These are phyloP conservation scores for Flaveria ramosissima DNA, from an alignment of 129 eudicot genomes.

Conservation along the genomic window DNA sequence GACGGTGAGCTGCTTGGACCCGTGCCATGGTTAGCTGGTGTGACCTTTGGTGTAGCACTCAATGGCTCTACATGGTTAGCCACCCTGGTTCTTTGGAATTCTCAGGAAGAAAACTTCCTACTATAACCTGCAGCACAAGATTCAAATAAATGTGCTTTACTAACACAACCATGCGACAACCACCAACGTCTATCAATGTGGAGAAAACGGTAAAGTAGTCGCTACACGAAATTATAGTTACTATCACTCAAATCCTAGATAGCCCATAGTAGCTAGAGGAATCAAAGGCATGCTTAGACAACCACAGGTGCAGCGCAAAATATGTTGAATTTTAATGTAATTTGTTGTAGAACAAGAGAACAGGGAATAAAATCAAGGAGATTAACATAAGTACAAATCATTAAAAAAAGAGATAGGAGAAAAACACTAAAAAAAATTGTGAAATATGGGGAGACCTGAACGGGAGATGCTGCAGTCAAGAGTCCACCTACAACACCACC, in stretches of 20 bases:
- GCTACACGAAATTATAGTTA: too few relatives aligned
- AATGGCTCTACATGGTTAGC: conserved; percentile 51
- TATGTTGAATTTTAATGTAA: neutral
- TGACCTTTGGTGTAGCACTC: conserved; percentile 40
- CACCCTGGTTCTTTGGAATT: conserved; percentile 44
- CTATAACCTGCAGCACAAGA: conserved; percentile 63
- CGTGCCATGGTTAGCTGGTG: conserved; percentile 38
- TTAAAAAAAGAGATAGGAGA: neutral
- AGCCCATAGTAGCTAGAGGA: too few relatives aligned
- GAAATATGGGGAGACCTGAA: conserved; percentile 49
- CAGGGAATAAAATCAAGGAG: neutral
- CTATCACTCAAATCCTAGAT: too few relatives aligned
- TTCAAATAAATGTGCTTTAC: neutral
- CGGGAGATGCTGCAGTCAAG: conserved; percentile 62
- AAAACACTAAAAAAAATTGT: neutral
- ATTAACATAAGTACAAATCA: neutral
- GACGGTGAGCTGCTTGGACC: conserved; percentile 80
- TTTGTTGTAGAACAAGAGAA: neutral
- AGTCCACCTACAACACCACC: conserved; percentile 80
- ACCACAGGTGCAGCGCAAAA: too few relatives aligned
- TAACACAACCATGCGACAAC: too few relatives aligned
- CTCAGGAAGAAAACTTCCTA: conserved; percentile 76
- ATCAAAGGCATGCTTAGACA: too few relatives aligned
- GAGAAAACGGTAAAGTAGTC: too few relatives aligned
- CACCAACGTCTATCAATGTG: too few relatives aligned